Evolutionary conservation across 192 early-diverging fungal genomes (phyloP).

Genomic region (Chytriomyces hyalinus): DNA sequence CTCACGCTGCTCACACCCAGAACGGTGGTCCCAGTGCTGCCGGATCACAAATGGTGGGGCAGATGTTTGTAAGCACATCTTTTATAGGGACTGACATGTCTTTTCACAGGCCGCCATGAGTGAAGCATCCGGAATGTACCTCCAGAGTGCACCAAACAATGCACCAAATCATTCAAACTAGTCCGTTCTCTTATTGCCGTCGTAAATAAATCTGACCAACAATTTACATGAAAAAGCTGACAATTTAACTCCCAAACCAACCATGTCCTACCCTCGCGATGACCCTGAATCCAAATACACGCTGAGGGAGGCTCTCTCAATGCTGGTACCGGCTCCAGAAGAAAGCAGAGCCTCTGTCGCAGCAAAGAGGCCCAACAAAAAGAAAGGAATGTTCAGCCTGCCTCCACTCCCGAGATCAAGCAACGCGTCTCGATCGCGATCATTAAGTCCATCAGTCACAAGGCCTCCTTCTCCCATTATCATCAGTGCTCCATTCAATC

Average conservation of each 20-base stretch:
- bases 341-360: neutral
- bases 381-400: neutral
- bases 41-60: too few relatives aligned
- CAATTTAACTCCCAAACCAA: too few relatives aligned
- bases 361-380: neutral
- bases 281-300: neutral
- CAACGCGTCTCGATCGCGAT: neutral
- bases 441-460: neutral
- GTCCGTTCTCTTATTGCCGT: too few relatives aligned
- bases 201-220: too few relatives aligned
- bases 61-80: too few relatives aligned
- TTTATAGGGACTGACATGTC: too few relatives aligned
- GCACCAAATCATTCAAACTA: too few relatives aligned
- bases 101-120: too few relatives aligned
- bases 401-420: neutral
- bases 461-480: neutral
- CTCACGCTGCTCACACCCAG: slow-evolving; percentile 5
- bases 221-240: too few relatives aligned
- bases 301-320: slow-evolving; percentile 19
- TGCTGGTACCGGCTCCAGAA: slow-evolving; percentile 16
- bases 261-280: too few relatives aligned
- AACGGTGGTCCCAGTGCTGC: slow-evolving; percentile 38
- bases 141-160: too few relatives aligned
- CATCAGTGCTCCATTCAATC: neutral
- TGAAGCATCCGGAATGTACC: too few relatives aligned